phyloP scores from a whole-genome alignment of 306 rosid genomes.

The Heteromeles arbutifolia region DNA sequence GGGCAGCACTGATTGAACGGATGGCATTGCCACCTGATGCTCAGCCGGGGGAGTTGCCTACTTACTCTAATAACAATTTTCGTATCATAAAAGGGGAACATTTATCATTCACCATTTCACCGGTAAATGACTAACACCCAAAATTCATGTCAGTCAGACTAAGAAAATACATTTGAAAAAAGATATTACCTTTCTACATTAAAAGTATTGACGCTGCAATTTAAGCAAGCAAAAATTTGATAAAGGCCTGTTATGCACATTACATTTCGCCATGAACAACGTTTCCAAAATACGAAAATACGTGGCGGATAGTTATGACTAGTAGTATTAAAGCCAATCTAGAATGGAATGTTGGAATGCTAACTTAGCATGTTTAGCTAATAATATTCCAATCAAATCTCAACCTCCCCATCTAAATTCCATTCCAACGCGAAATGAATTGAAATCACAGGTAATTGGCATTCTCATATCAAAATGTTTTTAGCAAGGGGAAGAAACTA shows the following conservation, averaged over 20 bases:
- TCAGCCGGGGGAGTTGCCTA: background rate
- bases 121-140: background rate
- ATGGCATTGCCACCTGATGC: background rate
- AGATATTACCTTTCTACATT: background rate
- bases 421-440: background rate
- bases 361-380: background rate
- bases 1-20: background rate
- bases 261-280: background rate
- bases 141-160: background rate
- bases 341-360: background rate
- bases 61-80: background rate
- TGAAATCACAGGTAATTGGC: background rate
- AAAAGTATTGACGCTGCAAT: background rate
- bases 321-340: background rate
- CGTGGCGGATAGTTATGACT: background rate
- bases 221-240: background rate
- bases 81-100: background rate
- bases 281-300: background rate
- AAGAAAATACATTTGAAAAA: background rate
- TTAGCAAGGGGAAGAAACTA: background rate
- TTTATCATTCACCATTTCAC: background rate
- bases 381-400: no score
- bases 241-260: background rate
- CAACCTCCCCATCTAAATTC: no score
- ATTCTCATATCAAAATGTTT: background rate